Evolutionary conservation across 257 asterid genomes (phyloP).

Genomic region (Nicotiana knightiana): DNA sequence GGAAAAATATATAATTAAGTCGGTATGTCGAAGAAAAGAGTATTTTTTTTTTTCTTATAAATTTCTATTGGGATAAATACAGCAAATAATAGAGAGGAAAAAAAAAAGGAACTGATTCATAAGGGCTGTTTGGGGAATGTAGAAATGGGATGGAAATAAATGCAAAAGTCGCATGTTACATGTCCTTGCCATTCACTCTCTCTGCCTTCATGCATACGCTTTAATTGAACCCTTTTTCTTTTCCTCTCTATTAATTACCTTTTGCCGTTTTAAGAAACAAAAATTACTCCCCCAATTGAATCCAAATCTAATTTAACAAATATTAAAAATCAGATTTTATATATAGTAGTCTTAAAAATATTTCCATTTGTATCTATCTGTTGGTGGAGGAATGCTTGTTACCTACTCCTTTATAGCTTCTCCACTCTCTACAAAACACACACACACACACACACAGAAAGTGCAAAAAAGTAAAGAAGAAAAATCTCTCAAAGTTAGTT

Average conservation of each 20-base stretch:
- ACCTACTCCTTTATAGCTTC: conserved; percentile 16
- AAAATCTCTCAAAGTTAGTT: not conserved
- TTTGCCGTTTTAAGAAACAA: conserved; percentile 6
- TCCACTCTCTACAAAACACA: conserved; percentile 9
- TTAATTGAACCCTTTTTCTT: not conserved
- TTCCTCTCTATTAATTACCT: conserved; percentile 8
- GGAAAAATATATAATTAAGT: no score
- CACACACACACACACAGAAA: not conserved
- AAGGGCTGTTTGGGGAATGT: not conserved
- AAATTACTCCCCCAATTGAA: not conserved
- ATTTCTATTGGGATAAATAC: not conserved
- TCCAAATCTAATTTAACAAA: not conserved
- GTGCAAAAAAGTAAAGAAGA: not conserved
- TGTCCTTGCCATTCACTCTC: conserved; percentile 10
- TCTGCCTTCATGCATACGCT: conserved; percentile 9
- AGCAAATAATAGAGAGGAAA: not conserved
- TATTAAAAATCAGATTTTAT: not conserved
- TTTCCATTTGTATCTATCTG: conserved; percentile 5
- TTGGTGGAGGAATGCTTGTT: conserved; percentile 17
- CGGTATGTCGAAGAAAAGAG: no score
- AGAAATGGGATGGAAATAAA: not conserved
- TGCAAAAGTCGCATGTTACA: conserved; percentile 2
- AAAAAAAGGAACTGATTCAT: not conserved
- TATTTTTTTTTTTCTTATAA: no score
- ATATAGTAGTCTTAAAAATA: not conserved